Percentiles rank a stretch among this genome's conserved stretches.
phyloP scores from a whole-genome alignment of 495 filamentous ascomycete genomes.

The Hypomontagnella monticulosa region DNA sequence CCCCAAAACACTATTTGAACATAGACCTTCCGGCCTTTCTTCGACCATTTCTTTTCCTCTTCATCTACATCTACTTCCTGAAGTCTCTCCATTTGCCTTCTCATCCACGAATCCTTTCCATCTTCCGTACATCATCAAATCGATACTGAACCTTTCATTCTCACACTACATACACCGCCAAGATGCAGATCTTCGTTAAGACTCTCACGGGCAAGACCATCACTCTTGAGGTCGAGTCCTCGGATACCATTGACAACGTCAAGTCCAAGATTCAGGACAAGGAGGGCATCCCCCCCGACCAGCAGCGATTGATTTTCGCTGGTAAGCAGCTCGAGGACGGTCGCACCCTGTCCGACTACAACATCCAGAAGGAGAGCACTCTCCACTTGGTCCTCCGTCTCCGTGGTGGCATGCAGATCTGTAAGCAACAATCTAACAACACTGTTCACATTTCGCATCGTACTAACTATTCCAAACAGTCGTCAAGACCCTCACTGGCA shows the following conservation, averaged over 20 bases:
- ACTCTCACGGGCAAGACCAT: conserved; percentile 97
- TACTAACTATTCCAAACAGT: conserved; percentile 55
- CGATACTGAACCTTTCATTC: conserved; percentile 8
- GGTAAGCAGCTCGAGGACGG: conserved; percentile 98
- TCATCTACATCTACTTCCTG: conserved; percentile 3
- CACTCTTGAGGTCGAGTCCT: conserved; percentile 98
- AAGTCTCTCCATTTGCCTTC: conserved; percentile 40
- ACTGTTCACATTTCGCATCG: background rate
- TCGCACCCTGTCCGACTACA: conserved; percentile 96
- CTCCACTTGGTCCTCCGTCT: conserved; percentile 96
- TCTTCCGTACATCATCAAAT: background rate
- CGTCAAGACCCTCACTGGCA: conserved; percentile 92
- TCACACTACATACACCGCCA: conserved; percentile 32
- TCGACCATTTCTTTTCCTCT: conserved; percentile 17
- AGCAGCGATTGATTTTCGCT: conserved; percentile 98
- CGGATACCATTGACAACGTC: conserved; percentile 98
- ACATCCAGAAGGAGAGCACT: conserved; percentile 98
- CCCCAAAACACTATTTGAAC: conserved; percentile 33
- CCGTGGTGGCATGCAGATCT: conserved; percentile 99
- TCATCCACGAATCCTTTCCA: conserved; percentile 39
- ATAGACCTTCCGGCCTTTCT: conserved; percentile 27
- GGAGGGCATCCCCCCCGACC: conserved; percentile 97
- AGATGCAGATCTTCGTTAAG: conserved; percentile 92
- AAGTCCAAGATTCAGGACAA: conserved; percentile 99
- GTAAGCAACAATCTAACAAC: conserved; percentile 57